phyloP scores from a whole-genome alignment of 2,329 filamentous ascomycete genomes.

The Penicillium glabrum region DNA sequence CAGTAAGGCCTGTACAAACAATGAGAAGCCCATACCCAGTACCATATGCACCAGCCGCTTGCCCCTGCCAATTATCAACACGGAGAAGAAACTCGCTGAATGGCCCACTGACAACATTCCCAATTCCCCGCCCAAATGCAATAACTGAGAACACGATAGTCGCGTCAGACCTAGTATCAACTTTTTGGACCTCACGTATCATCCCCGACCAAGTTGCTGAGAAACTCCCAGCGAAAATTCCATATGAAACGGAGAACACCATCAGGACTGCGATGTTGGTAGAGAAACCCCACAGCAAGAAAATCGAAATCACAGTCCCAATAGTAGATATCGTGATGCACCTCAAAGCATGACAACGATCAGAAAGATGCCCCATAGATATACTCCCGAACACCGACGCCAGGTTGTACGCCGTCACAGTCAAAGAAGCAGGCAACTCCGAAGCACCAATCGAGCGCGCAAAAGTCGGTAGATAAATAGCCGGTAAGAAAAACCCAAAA shows the following conservation, averaged over 20 bases:
- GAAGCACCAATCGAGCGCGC: slow-evolving; percentile 29
- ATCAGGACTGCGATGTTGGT: slow-evolving; percentile 42
- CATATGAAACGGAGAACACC: slow-evolving; percentile 46
- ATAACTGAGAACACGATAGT: slow-evolving; percentile 52
- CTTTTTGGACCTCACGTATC: slow-evolving; percentile 42
- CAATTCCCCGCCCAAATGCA: slow-evolving; percentile 52
- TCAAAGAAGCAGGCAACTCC: slow-evolving; percentile 25
- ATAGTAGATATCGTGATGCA: slow-evolving; percentile 44
- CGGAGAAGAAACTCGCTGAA: slow-evolving; percentile 46
- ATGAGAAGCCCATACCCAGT: slow-evolving; percentile 29
- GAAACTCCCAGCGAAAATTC: slow-evolving; percentile 47
- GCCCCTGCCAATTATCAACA: slow-evolving; percentile 14
- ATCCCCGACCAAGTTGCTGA: slow-evolving; percentile 48
- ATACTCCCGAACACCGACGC: slow-evolving; percentile 34
- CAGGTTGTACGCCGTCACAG: slow-evolving; percentile 33
- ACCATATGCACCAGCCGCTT: slow-evolving; percentile 24
- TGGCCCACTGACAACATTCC: slow-evolving; percentile 52
- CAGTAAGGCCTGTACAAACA: slow-evolving; percentile 29
- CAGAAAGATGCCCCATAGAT: slow-evolving; percentile 39
- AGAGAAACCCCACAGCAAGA: slow-evolving; percentile 51
- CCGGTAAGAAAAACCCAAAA: slow-evolving; percentile 39
- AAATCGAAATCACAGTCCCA: slow-evolving; percentile 42
- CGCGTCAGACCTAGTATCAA: slow-evolving; percentile 40
- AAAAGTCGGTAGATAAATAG: slow-evolving; percentile 40
- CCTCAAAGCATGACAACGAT: slow-evolving; percentile 41